Percentiles rank a stretch among this genome's conserved stretches.
Conservation (phyloP, 768 basidiomycete genomes). For the Lentinula edodes region DNA sequence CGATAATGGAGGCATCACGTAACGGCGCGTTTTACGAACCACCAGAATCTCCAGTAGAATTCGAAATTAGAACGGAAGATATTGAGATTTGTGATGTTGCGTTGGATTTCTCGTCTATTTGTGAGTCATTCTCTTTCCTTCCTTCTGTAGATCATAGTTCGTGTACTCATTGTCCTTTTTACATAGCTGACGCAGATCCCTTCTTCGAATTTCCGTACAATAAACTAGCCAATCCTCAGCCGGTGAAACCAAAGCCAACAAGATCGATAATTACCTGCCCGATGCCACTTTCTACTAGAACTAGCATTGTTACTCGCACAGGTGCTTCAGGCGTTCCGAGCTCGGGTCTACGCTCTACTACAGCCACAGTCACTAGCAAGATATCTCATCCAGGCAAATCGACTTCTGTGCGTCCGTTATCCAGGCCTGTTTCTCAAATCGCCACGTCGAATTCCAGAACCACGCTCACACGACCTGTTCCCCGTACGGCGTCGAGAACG, state of each 20-base stretch:
- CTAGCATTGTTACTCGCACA: not conserved
- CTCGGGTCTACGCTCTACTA: not conserved
- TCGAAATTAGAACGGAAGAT: slow-evolving; percentile 20
- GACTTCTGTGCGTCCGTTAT: not conserved
- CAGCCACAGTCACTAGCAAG: not conserved
- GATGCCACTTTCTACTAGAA: not conserved
- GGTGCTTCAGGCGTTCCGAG: not conserved
- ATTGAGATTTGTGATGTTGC: slow-evolving; percentile 23
- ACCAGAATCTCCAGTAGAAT: slow-evolving; percentile 18
- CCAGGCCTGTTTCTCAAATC: not conserved
- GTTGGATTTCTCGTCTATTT: slow-evolving; percentile 21
- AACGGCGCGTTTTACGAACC: slow-evolving; percentile 25
- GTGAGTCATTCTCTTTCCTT: not conserved
- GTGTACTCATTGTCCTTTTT: not conserved
- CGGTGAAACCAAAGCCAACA: not conserved
- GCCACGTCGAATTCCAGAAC: not conserved
- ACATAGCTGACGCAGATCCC: slow-evolving; percentile 23
- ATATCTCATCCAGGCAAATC: not conserved
- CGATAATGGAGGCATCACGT: slow-evolving; percentile 27
- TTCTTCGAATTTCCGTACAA: slow-evolving; percentile 13
- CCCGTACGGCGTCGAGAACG: not conserved
- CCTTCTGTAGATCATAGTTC: not conserved
- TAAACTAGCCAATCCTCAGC: not conserved
- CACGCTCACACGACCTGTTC: not conserved
- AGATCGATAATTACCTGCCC: not conserved